Conservation (phyloP, 768 basidiomycete species). For the Botryobasidium botryosum region DNA sequence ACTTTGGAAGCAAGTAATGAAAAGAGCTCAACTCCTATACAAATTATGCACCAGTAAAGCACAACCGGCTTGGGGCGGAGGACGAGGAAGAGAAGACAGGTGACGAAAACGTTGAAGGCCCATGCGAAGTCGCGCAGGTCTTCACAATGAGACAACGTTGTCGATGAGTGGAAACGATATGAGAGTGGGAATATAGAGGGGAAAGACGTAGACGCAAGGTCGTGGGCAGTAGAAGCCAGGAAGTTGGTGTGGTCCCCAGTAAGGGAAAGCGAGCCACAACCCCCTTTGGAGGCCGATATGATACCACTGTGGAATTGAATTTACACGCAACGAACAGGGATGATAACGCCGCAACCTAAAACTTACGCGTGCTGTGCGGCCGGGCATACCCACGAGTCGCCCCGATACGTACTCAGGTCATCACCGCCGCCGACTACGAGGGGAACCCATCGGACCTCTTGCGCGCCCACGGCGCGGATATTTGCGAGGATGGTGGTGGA, state of each 20-base stretch:
- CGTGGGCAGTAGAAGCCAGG: conserved; percentile 37
- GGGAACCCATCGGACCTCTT: conserved; percentile 48
- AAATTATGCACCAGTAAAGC: conserved; percentile 60
- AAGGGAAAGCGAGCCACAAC: conserved; percentile 56
- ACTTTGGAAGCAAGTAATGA: neutral
- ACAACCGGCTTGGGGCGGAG: conserved; percentile 54
- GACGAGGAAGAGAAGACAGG: conserved; percentile 49
- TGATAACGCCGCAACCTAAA: neutral
- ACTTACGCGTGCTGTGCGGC: conserved; percentile 65
- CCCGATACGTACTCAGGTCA: conserved; percentile 50
- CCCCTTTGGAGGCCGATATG: conserved; percentile 45
- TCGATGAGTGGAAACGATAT: conserved; percentile 35
- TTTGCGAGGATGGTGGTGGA: conserved; percentile 47
- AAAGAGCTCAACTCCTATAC: conserved; percentile 33
- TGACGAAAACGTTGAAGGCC: conserved; percentile 53
- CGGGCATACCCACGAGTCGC: conserved; percentile 71
- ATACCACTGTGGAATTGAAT: conserved; percentile 35
- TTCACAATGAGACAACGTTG: conserved; percentile 40
- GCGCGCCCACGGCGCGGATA: conserved; percentile 51
- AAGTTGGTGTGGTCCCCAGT: conserved; percentile 61
- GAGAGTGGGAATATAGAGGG: conserved; percentile 59
- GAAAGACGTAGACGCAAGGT: conserved; percentile 56
- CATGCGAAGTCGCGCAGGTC: conserved; percentile 57
- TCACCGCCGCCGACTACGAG: conserved; percentile 81
- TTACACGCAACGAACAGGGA: conserved; percentile 2